Base-by-base conservation (phyloP, 495 filamentous ascomycete genomes). In the Immersiella caudata region DNA sequence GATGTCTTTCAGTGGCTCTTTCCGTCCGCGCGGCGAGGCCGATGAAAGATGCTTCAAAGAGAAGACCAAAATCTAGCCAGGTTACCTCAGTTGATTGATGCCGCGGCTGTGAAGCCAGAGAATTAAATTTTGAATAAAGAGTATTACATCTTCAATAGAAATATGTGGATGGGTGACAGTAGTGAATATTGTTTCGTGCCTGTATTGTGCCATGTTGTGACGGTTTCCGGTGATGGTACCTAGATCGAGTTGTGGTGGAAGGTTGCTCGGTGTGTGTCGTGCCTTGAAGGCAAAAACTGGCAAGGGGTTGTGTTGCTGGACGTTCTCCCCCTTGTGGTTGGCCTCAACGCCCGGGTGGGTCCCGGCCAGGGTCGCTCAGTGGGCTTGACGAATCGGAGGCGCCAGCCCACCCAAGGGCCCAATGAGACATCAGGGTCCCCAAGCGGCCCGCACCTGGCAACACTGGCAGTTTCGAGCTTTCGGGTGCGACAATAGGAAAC, bases 401-500 rank as follows among this genome's bases (percentile, higher is more conserved):
- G 24, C 57, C 29, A 60, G 25, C 26, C 9, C 2, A 12, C 11
- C 11, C 54, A 57, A 21, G 22, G 54, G 18, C 57, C 21, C 25
- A 59, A n/a, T 60, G 57, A 60, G 57, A 60, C 57, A 60, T n/a
- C n/a, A 36, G 21, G 26, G 26, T 18, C 7, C 16, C 56, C 21
- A 9, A 22, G 8, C 24, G 27, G 56, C 2, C 20, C 40, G 40
- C 40, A 46, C 40, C 40, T 46, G 16, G 40, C 40, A 18, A 46
- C 40, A 12, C 40, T 46, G 11, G 40, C 40, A 46, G 40, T 46
- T 46, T 46, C 40, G 9, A 33, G 18, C 20, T n/a, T 59, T 16
- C 57, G 57, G 57, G 57, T 60, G 57, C 26, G 57, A 60, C 57
- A n/a, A 60, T 60, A 26, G 57, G 26, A 60, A 26, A 8, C 20